A percentile compares a stretch with the other conserved stretches of the same genome.
Evolutionary conservation across 768 basidiomycete species (phyloP).

Genomic region (Coprinopsis sp.): DNA sequence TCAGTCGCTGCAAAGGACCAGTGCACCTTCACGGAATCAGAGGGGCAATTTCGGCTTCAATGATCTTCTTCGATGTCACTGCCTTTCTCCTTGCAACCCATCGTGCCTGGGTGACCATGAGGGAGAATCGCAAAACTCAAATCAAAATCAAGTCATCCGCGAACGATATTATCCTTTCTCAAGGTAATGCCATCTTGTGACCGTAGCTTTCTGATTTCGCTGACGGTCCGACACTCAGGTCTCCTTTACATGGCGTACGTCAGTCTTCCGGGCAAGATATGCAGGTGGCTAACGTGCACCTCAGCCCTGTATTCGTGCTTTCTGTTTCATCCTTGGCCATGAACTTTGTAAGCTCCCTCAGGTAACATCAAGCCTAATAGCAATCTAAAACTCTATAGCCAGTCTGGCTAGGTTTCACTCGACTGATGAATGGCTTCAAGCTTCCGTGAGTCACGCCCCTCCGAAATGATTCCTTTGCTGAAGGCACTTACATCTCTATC

Average conservation of each 20-base stretch:
- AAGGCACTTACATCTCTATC: background rate
- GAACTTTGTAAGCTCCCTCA: background rate
- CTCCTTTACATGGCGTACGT: too few species aligned
- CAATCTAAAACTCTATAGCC: background rate
- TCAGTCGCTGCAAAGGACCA: too few species aligned
- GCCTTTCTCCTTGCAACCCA: background rate
- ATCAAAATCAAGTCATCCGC: background rate
- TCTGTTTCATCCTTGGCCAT: background rate
- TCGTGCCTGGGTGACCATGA: background rate
- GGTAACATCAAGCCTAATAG: background rate
- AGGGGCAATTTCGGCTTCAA: too few species aligned
- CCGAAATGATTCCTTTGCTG: background rate
- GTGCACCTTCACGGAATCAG: too few species aligned
- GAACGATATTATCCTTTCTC: background rate
- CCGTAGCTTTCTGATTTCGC: background rate
- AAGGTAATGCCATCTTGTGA: background rate
- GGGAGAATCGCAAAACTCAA: background rate
- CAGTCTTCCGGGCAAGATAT: too few species aligned
- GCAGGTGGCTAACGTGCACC: too few species aligned
- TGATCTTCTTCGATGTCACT: background rate
- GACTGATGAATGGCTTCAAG: background rate
- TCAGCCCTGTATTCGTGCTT: background rate
- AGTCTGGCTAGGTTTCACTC: background rate
- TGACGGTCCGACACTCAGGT: too few species aligned
- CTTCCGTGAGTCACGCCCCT: background rate